These are phyloP conservation scores for Dillenia suffruticosa DNA, from an alignment of 164 flowering plant species.

Conservation along the genomic window DNA sequence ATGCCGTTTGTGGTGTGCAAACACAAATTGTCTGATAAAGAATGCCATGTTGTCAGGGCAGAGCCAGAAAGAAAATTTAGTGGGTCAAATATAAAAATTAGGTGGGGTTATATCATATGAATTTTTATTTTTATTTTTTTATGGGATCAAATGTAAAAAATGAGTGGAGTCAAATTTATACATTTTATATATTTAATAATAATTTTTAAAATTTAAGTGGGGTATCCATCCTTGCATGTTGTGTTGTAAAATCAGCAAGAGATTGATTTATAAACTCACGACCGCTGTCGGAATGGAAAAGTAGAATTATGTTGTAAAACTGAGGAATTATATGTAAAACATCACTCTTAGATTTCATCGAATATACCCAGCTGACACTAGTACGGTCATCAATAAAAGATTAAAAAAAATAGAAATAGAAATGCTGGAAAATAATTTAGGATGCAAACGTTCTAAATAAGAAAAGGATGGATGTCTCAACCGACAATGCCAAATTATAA, in stretches of 20 bases:
- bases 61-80: no score
- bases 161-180: no score
- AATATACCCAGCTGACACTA: background rate
- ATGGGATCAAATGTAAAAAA: no score
- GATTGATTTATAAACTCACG: background rate
- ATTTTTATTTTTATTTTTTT: no score
- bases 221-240: no score
- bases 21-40: background rate
- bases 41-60: background rate
- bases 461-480: background rate
- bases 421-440: no score
- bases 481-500: background rate
- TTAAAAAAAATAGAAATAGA: background rate
- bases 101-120: no score
- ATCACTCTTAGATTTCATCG: background rate
- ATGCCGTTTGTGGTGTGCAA: background rate
- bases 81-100: no score
- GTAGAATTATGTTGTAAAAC: background rate
- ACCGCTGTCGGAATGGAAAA: background rate
- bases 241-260: background rate
- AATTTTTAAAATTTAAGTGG: no score
- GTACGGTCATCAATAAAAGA: background rate
- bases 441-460: background rate
- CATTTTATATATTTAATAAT: no score
- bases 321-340: background rate